Base-by-base conservation (phyloP, 805 yeast genomes). In the Sugiyamaella qingdaonensis region DNA sequence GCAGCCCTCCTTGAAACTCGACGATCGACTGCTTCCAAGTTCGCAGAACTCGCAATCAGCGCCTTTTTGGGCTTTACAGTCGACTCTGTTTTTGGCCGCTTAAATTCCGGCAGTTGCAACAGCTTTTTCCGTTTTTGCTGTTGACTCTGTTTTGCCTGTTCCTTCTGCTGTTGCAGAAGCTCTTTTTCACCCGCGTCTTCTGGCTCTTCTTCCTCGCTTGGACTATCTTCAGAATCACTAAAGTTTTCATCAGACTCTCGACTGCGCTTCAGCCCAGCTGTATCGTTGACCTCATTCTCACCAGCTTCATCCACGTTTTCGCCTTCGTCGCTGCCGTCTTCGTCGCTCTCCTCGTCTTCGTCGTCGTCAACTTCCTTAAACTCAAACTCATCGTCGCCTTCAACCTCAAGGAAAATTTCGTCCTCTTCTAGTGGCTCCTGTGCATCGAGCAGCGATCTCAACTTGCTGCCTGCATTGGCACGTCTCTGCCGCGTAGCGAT, bases 391-490 rank as follows among this genome's bases (percentile, higher is more conserved):
- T 66, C 73, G 36, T 73, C 78, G 11, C 66, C 55, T 52, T 73
- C 77, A 44, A 64, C 65, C 51, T 72, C 72, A 33, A 71, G 62
- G 52, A 83, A 80, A 36, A 88, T 86, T 57, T 88, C 95, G 42
- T 88, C 89, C 2, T 73, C 76, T 13, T 72, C 73, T 11, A 72
- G 65, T 46, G 80, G 85, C 57, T 80, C 86, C 60, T 84, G 96
- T 29, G 87, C 77, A 54, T 82, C 86, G 16, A 94, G 72, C 55
- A 94, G 76, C 53, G 82, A 81, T 62, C 81, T 80, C 65, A 94
- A 73, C 51, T 94, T 76, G 49, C 88, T 85, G 13, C 99, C 99
- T 1, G 99, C 99, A 70, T 92, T 94, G 43, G 89, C 69, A 51
- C 99, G 80, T 58, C 88, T 76, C 55, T 81, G 72, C 56, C 97